Evolutionary conservation across 2,329 filamentous ascomycete genomes (phyloP).

Genomic region (Leptoxyphium fumago): DNA sequence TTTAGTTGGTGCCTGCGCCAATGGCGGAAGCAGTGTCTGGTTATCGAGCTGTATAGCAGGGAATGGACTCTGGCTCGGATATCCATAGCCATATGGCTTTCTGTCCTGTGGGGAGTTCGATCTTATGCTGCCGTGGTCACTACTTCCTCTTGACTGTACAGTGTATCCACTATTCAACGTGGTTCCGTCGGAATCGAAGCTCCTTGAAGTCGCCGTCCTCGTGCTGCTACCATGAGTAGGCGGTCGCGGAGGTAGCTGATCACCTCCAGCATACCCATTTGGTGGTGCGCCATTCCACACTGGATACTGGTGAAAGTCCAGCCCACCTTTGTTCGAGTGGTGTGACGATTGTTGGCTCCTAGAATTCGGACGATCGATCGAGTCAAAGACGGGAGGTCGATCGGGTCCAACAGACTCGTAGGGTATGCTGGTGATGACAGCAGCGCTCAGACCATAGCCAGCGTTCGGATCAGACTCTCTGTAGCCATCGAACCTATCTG

Average conservation of each 20-base stretch:
- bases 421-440: constrained; percentile 75
- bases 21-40: constrained; percentile 24
- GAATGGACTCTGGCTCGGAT: constrained; percentile 34
- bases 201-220: constrained; percentile 6
- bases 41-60: constrained; percentile 29
- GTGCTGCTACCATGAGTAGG: constrained; percentile 13
- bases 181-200: constrained; percentile 31
- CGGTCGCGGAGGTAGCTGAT: constrained; percentile 32
- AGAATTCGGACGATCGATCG: constrained; percentile 46
- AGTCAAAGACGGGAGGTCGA: constrained; percentile 56
- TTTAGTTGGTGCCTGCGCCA: constrained; percentile 24
- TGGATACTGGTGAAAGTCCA: constrained; percentile 84
- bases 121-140: constrained; percentile 50
- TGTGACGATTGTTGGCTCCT: constrained; percentile 65
- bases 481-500: constrained; percentile 10
- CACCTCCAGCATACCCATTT: constrained; percentile 25
- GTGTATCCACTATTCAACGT: constrained; percentile 36
- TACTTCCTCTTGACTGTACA: constrained; percentile 14
- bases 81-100: constrained; percentile 31
- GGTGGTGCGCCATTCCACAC: constrained; percentile 18
- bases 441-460: constrained; percentile 59
- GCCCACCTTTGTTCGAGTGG: constrained; percentile 62
- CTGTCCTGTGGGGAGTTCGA: constrained; percentile 44
- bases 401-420: constrained; percentile 59
- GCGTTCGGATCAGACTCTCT: constrained; percentile 13